These are phyloP conservation scores for Lactarius psammicola DNA, from an alignment of 768 basidiomycete species.

Conservation along the genomic window DNA sequence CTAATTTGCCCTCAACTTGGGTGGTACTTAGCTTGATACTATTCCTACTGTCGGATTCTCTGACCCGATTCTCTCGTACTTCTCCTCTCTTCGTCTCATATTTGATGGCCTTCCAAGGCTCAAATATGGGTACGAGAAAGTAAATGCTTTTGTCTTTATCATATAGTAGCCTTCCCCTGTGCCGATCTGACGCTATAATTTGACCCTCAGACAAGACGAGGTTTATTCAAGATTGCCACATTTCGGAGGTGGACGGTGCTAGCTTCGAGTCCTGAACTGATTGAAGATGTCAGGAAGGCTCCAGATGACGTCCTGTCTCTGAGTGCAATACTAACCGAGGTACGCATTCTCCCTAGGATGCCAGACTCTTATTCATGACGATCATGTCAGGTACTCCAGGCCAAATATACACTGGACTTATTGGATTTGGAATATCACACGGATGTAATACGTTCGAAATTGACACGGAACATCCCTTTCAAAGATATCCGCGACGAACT, in stretches of 20 bases:
- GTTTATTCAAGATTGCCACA: not conserved
- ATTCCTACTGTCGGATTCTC: not conserved
- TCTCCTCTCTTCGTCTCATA: not conserved
- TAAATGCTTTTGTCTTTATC: not conserved
- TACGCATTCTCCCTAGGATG: not conserved
- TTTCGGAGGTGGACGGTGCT: not conserved
- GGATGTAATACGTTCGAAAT: no score
- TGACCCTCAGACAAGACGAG: not conserved
- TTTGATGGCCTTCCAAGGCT: not conserved
- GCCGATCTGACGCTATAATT: not conserved
- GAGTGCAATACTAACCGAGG: not conserved
- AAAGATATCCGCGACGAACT: no score
- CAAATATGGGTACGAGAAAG: not conserved
- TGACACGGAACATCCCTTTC: no score
- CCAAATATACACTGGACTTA: no score
- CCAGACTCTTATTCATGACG: no score
- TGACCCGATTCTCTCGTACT: not conserved
- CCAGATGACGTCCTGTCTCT: not conserved
- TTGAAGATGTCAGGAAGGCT: not conserved
- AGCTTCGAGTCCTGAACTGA: not conserved
- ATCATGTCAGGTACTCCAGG: no score
- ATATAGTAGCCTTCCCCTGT: not conserved
- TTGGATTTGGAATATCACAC: no score
- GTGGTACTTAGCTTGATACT: not conserved
- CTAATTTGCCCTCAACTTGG: not conserved